A percentile compares a stretch with the other conserved stretches of the same genome.
These are phyloP conservation scores for Plantago major DNA, from an alignment of 257 asterid species.

Conservation along the genomic window DNA sequence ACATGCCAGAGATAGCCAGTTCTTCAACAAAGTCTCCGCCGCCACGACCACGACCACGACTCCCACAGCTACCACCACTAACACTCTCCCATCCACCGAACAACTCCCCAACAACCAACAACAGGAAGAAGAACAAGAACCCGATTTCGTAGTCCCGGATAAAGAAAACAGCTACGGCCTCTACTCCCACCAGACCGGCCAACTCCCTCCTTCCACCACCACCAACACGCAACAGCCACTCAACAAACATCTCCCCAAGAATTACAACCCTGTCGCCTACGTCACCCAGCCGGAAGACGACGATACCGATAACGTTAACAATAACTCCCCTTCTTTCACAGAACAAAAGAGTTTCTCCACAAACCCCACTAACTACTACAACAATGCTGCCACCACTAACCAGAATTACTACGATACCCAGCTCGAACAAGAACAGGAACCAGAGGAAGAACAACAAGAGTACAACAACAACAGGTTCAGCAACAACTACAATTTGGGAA, in stretches of 20 bases:
- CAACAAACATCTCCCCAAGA: slow-evolving; percentile 62
- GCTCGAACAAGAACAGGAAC: slow-evolving; percentile 10
- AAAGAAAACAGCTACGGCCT: slow-evolving; percentile 67
- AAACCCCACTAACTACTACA: slow-evolving; percentile 8
- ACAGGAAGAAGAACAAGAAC: slow-evolving; percentile 33
- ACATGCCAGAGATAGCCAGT: slow-evolving; percentile 75
- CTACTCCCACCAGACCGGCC: slow-evolving; percentile 68
- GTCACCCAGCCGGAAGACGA: slow-evolving; percentile 51
- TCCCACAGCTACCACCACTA: slow-evolving; percentile 21
- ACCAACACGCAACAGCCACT: slow-evolving; percentile 18
- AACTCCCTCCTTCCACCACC: slow-evolving; percentile 57
- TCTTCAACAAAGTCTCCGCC: slow-evolving; percentile 67
- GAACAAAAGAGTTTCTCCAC: slow-evolving; percentile 20
- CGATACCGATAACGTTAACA: slow-evolving; percentile 15
- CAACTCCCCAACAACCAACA: slow-evolving; percentile 20
- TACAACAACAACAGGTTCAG: slow-evolving; percentile 7
- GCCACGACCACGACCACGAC: slow-evolving; percentile 18
- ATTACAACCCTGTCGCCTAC: slow-evolving; percentile 73
- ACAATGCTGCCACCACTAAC: slow-evolving; percentile 2
- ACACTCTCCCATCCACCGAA: slow-evolving; percentile 8
- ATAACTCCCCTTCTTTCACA: slow-evolving; percentile 13
- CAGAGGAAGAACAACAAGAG: slow-evolving; percentile 15
- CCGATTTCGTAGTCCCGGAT: slow-evolving; percentile 46
- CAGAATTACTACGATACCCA: slow-evolving; percentile 23
- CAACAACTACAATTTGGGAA: slow-evolving; percentile 23